Evolutionary conservation across 78 protist species (phyloP).

Genomic region (Dictyostelium purpureum): DNA sequence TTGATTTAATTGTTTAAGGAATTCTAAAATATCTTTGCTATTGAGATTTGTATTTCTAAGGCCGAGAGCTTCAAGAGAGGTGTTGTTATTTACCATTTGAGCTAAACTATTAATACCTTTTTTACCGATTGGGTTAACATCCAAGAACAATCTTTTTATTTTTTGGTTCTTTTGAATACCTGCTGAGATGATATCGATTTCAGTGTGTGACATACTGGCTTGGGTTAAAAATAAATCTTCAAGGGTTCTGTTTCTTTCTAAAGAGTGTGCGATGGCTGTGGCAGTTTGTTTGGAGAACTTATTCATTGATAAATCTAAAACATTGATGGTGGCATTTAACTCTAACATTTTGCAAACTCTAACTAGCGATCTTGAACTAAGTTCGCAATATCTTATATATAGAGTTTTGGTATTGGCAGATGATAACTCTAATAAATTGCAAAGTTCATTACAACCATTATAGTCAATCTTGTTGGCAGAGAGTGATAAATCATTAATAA

Average conservation of each 20-base stretch:
- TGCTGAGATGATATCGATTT: background rate
- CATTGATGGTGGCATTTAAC: slow-evolving; percentile 3
- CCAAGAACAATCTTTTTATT: slow-evolving; percentile 22
- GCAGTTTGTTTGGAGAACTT: slow-evolving; percentile 30
- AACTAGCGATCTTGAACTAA: slow-evolving; percentile 38
- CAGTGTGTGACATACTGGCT: background rate
- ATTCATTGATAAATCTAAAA: slow-evolving; percentile 63
- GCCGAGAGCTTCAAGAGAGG: slow-evolving; percentile 14
- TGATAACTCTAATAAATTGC: slow-evolving; percentile 20
- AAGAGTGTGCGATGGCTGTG: background rate
- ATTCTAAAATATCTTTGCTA: slow-evolving; percentile 32
- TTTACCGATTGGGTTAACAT: slow-evolving; percentile 55
- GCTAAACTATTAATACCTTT: slow-evolving; percentile 16
- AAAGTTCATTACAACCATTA: slow-evolving; percentile 14
- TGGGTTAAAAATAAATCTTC: slow-evolving; percentile 37
- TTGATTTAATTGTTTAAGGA: slow-evolving; percentile 24
- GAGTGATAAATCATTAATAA: slow-evolving; percentile 12
- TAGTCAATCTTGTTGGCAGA: slow-evolving; percentile 24
- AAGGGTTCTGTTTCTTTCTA: background rate
- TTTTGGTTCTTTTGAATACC: slow-evolving; percentile 23
- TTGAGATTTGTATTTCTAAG: slow-evolving; percentile 32
- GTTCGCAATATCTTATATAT: slow-evolving; percentile 41
- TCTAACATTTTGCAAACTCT: slow-evolving; percentile 62
- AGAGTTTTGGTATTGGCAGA: slow-evolving; percentile 5
- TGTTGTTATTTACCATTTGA: slow-evolving; percentile 9